These are phyloP conservation scores for Grosmannia penicillata DNA, from an alignment of 2,329 filamentous ascomycete genomes.

Conservation along the genomic window DNA sequence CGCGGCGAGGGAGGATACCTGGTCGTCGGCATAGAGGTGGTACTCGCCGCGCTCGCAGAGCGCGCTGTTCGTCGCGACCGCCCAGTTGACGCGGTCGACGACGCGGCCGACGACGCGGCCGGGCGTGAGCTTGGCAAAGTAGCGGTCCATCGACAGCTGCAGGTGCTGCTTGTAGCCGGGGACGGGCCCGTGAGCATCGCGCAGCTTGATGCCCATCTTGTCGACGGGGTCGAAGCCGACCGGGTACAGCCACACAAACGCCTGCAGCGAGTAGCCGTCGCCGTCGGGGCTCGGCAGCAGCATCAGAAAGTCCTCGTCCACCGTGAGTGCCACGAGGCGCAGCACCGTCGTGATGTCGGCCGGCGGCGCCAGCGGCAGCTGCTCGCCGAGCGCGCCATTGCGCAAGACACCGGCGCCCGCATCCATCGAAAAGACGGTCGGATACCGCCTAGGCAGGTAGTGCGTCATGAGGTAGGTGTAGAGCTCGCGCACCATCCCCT, in stretches of 20 bases:
- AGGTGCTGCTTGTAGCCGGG: constrained; percentile 9
- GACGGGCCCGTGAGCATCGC: constrained; percentile 6
- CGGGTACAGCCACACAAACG: constrained; percentile 8
- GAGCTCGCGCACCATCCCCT: constrained; percentile 8
- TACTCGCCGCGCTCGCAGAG: constrained; percentile 9
- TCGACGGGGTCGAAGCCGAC: constrained; percentile 7
- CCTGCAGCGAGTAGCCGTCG: constrained; percentile 5
- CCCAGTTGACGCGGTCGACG: constrained; percentile 8
- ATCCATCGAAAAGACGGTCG: constrained; percentile 2
- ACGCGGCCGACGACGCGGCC: constrained; percentile 7
- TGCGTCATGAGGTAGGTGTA: constrained; percentile 6
- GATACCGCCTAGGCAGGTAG: constrained; percentile 7
- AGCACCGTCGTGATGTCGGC: constrained; percentile 2
- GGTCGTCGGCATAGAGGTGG: constrained; percentile 5
- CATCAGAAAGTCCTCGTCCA: constrained; percentile 10
- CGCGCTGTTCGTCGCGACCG: constrained; percentile 5
- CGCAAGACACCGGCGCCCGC: not conserved
- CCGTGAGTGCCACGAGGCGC: constrained; percentile 3
- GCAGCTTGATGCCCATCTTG: constrained; percentile 7
- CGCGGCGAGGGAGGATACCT: not conserved
- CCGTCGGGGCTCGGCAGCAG: constrained; percentile 6
- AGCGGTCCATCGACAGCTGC: constrained; percentile 8
- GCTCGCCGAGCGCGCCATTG: constrained; percentile 4
- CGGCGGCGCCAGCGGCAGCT: not conserved
- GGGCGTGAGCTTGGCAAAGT: constrained; percentile 4